A percentile compares a stretch with the other conserved stretches of the same genome.
Evolutionary conservation across 2,329 filamentous ascomycete species (phyloP).

Genomic region (Xylariaceae sp.): DNA sequence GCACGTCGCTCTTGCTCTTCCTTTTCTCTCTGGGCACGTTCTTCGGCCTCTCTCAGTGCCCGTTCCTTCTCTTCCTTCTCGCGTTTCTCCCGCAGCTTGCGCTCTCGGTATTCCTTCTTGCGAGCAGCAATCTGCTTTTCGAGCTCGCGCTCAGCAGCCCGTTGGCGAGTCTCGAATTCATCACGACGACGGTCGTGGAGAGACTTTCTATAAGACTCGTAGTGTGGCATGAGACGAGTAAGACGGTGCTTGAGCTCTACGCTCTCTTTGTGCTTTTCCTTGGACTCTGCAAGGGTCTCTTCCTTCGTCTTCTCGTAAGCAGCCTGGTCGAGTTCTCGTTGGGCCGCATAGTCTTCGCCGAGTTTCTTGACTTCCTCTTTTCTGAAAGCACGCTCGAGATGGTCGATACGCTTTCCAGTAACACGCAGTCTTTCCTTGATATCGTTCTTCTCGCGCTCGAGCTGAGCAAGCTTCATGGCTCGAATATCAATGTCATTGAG

Average conservation of each 20-base stretch:
- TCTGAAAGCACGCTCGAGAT: conserved; percentile 93
- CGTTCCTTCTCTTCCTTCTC: conserved; percentile 83
- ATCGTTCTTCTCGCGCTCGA: conserved; percentile 97
- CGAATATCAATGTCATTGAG: conserved; percentile 88
- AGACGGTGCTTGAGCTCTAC: conserved; percentile 93
- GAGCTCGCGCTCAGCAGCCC: conserved; percentile 86
- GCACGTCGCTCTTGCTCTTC: conserved; percentile 78
- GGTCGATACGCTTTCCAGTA: conserved; percentile 92
- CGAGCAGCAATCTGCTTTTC: conserved; percentile 86
- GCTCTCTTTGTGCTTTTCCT: conserved; percentile 86
- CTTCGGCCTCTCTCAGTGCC: conserved; percentile 75
- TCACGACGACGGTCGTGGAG: conserved; percentile 85
- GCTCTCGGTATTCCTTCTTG: conserved; percentile 83
- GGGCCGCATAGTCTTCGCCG: conserved; percentile 75
- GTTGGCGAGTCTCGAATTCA: conserved; percentile 92
- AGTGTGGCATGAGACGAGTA: conserved; percentile 74
- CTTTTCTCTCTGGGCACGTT: conserved; percentile 74
- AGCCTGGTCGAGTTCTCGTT: conserved; percentile 72
- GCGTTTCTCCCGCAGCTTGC: conserved; percentile 74
- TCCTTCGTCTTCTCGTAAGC: conserved; percentile 76
- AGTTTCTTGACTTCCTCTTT: conserved; percentile 95
- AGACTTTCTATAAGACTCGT: conserved; percentile 77
- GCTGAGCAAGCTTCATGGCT: conserved; percentile 88
- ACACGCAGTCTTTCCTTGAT: conserved; percentile 86
- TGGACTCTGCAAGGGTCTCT: conserved; percentile 73